Evolutionary conservation across 345 rosid species (phyloP).

Genomic region (Chamaenerion angustifolium): DNA sequence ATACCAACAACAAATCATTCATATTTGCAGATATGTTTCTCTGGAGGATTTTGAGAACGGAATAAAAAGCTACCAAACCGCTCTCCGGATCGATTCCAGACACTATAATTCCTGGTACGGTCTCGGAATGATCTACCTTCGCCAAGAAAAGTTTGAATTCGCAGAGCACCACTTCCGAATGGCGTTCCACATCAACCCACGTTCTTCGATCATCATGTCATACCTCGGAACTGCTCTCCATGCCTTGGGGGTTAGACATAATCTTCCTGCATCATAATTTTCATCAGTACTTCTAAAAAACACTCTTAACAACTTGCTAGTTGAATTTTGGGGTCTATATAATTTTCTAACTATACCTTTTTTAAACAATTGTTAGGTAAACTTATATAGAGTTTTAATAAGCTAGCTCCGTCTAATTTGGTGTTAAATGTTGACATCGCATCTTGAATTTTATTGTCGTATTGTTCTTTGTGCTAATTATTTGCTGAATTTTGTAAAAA

Average conservation of each 20-base stretch:
- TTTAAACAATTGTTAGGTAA: no score
- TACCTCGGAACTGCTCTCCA: slow-evolving; percentile 88
- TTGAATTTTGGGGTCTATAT: no score
- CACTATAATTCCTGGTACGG: slow-evolving; percentile 98
- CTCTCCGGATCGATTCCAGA: slow-evolving; percentile 78
- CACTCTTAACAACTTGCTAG: no score
- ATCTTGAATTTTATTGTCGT: no score
- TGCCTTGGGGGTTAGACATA: slow-evolving; percentile 46
- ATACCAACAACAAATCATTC: background rate
- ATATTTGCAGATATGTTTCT: slow-evolving; percentile 50
- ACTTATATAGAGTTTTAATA: no score
- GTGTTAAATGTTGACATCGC: no score
- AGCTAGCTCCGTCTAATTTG: no score
- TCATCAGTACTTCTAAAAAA: no score
- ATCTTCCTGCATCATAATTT: no score
- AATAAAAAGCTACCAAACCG: slow-evolving; percentile 83
- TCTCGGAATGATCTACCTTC: slow-evolving; percentile 86
- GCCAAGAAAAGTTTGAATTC: slow-evolving; percentile 90
- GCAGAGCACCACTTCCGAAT: slow-evolving; percentile 89
- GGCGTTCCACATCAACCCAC: slow-evolving; percentile 76
- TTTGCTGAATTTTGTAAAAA: no score
- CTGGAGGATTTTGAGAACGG: slow-evolving; percentile 94
- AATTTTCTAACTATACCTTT: no score
- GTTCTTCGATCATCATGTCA: slow-evolving; percentile 92
- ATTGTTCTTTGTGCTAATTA: no score